phyloP scores from a whole-genome alignment of 1,284 basidiomycete genomes.

The Porogramme epimiltina region DNA sequence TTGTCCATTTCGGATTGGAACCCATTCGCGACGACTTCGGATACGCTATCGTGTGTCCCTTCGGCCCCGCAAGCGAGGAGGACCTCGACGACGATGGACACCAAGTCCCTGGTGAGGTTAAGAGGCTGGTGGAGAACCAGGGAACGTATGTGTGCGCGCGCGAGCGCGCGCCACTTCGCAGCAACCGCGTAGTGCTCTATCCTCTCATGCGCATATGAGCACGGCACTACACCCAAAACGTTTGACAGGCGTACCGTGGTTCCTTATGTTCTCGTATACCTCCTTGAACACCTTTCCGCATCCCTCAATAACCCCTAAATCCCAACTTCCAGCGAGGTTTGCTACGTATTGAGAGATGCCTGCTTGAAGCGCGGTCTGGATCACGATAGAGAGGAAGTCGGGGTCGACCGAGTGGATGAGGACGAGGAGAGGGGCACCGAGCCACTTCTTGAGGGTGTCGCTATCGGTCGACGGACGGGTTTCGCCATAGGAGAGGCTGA shows the following conservation, averaged over 20 bases:
- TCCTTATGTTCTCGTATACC: constrained; percentile 48
- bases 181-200: constrained; percentile 52
- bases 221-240: neutral
- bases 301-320: constrained; percentile 36
- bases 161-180: constrained; percentile 55
- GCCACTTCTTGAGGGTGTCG: neutral
- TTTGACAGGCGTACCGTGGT: constrained; percentile 36
- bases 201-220: neutral
- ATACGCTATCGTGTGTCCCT: constrained; percentile 36
- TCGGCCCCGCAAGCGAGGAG: constrained; percentile 48
- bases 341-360: constrained; percentile 39
- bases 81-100: constrained; percentile 39
- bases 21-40: constrained; percentile 26
- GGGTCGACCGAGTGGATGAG: no score
- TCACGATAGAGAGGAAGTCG: neutral
- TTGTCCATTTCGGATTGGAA: constrained; percentile 39
- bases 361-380: constrained; percentile 39
- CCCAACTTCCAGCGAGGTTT: no score
- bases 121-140: no score
- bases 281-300: constrained; percentile 9
- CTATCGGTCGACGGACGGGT: neutral
- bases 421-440: no score
- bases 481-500: neutral
- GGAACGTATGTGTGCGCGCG: constrained; percentile 43
- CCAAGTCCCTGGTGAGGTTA: no score